phyloP scores from a whole-genome alignment of 805 yeast genomes.

The Kluyveromyces wickerhamii region DNA sequence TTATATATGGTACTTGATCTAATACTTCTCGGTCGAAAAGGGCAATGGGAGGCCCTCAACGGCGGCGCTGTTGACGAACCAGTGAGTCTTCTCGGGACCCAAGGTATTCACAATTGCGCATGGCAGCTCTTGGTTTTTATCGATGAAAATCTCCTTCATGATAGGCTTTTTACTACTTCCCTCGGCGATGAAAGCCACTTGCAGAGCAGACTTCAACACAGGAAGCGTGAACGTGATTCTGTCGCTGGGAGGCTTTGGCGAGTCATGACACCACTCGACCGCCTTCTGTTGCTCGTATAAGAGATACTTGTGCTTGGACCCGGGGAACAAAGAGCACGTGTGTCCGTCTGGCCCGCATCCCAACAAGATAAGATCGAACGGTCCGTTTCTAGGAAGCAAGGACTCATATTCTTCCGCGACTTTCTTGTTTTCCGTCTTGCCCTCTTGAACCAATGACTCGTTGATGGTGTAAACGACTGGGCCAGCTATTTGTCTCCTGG shows the following conservation, averaged over 20 bases:
- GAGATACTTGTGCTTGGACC: constrained; percentile 49
- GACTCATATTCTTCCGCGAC: constrained; percentile 60
- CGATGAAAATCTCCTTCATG: constrained; percentile 60
- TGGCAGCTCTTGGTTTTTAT: constrained; percentile 47
- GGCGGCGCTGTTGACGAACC: constrained; percentile 86
- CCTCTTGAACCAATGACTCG: constrained; percentile 49
- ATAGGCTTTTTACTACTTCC: constrained; percentile 77
- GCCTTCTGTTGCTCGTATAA: constrained; percentile 37
- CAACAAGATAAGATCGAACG: constrained; percentile 58
- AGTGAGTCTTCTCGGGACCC: constrained; percentile 46
- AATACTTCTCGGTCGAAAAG: background rate
- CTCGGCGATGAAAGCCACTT: constrained; percentile 78
- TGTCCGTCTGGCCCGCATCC: constrained; percentile 98
- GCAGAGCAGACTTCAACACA: constrained; percentile 40
- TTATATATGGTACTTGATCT: no score
- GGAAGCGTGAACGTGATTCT: constrained; percentile 86
- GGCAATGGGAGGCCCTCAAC: constrained; percentile 36
- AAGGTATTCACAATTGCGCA: constrained; percentile 64
- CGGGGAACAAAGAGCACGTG: constrained; percentile 89
- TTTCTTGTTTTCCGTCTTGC: constrained; percentile 41
- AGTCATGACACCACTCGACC: constrained; percentile 64
- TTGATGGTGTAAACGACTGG: constrained; percentile 65
- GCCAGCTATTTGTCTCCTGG: constrained; percentile 31
- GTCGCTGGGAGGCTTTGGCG: constrained; percentile 92
- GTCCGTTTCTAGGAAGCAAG: constrained; percentile 38